Conservation (phyloP, 2,329 filamentous ascomycete genomes). For the Verticillium dahliae region DNA sequence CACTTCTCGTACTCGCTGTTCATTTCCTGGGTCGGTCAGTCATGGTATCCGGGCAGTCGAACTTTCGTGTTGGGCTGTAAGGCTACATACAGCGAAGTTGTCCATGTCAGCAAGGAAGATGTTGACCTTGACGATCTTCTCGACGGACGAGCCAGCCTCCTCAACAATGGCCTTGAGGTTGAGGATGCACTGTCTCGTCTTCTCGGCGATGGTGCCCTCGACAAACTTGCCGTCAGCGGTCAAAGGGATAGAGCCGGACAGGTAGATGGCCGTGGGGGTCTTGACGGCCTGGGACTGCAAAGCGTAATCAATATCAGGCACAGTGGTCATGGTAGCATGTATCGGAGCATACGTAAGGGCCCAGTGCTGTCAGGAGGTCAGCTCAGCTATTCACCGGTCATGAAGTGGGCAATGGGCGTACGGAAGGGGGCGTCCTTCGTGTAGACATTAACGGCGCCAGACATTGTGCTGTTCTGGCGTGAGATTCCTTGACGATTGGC, state of each 20-base stretch:
- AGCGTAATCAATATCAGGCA: conserved; percentile 8
- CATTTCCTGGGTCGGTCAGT: conserved; percentile 50
- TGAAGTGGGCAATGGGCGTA: conserved; percentile 27
- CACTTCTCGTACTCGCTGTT: conserved; percentile 80
- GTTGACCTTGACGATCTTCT: conserved; percentile 82
- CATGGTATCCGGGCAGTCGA: too few relatives aligned
- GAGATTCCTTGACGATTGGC: not conserved
- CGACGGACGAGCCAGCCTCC: conserved; percentile 70
- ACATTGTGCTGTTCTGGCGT: conserved; percentile 8
- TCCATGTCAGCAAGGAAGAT: conserved; percentile 91
- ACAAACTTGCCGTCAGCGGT: conserved; percentile 49
- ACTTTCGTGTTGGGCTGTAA: not conserved
- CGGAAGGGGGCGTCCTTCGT: conserved; percentile 53
- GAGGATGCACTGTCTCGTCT: conserved; percentile 58
- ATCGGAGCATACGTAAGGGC: conserved; percentile 49
- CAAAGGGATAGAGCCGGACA: conserved; percentile 67
- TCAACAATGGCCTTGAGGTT: conserved; percentile 81
- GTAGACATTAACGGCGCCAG: conserved; percentile 38
- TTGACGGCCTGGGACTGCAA: conserved; percentile 59
- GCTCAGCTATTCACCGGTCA: not conserved
- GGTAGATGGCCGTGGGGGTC: conserved; percentile 59
- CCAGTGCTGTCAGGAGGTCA: conserved; percentile 39
- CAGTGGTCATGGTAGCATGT: not conserved
- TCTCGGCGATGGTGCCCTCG: conserved; percentile 55
- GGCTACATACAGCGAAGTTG: conserved; percentile 59